Base-by-base conservation (phyloP, 805 yeast genomes). In the Candida sanyiensis region DNA sequence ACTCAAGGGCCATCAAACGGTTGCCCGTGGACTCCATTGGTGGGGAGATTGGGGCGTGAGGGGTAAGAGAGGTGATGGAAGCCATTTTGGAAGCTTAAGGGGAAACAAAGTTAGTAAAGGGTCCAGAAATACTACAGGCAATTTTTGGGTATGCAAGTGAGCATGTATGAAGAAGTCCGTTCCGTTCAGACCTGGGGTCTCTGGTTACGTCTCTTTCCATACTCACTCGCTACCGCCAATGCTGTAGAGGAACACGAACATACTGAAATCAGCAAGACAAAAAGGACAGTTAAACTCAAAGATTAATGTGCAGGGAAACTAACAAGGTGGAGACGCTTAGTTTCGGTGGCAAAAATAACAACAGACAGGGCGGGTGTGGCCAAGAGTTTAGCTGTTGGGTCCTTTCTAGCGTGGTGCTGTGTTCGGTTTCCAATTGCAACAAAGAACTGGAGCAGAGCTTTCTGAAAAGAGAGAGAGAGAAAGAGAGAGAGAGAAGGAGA, bases 11-110 rank as follows among this genome's bases (percentile, higher is more conserved):
- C 74, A 86, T 77, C 64, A 88, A 68, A 52, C 82, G 80, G 69
- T 85, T 87, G 52, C 86, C 86, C 43, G 80, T 77, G 40, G 87
- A 69, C 56, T 83, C 83, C 80, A 87, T 75, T 50, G 96, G 93
- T 38, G 96, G 96, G 52, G 94, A 73, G 58, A 88, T 85, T 39
- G 96, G 96, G 55, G 79, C 77, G 50, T 88, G 77, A 53, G 82
- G 80, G 20, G 42, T 31, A 22, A 42, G 20, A 26, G 45, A 24
- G 31, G 37, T 39, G 32, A 42, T 39, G 22, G 45, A 42, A 13
- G 36, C 45, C 45, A 42, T 42, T 22, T 37, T 33, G 30, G 24
- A 19, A 34, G 15, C 37, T 34, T 15, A 29, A 18, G 23, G 12
- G 12, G 9, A 22, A 22, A 27, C 19, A 13, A 16, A 38, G 33